A percentile compares a stretch with the other conserved stretches of the same genome.
These are phyloP conservation scores for Naganishia friedmannii DNA, from an alignment of 768 basidiomycete species.

Conservation along the genomic window DNA sequence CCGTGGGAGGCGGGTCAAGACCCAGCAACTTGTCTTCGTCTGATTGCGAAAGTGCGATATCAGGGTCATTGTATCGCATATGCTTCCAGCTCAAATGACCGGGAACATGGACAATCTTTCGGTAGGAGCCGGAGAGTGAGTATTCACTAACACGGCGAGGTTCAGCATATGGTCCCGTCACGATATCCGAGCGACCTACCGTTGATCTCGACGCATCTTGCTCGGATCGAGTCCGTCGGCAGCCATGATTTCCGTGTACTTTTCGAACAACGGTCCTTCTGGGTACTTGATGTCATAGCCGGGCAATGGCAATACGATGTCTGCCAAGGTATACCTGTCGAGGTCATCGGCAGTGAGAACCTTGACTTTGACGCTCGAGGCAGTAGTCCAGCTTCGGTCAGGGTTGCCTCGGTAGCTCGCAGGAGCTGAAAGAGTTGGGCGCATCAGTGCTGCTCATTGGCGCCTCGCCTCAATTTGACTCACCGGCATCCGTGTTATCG, in stretches of 20 bases:
- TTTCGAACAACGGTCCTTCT: conserved; percentile 77
- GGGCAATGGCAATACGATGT: conserved; percentile 95
- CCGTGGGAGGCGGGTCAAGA: conserved; percentile 39
- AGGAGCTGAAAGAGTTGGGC: conserved; percentile 14
- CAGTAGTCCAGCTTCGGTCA: conserved; percentile 43
- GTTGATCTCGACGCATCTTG: conserved; percentile 84
- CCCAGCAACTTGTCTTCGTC: conserved; percentile 90
- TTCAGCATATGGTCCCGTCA: background rate
- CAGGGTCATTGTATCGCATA: conserved; percentile 86
- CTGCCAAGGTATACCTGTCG: conserved; percentile 79
- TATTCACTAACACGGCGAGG: conserved; percentile 66
- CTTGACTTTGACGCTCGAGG: conserved; percentile 61
- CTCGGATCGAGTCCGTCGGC: conserved; percentile 81
- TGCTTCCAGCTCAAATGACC: conserved; percentile 75
- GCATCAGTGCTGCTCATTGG: too few species aligned
- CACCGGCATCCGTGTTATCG: conserved; percentile 43
- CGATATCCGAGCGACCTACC: conserved; percentile 55
- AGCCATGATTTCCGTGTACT: conserved; percentile 74
- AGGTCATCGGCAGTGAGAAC: conserved; percentile 74
- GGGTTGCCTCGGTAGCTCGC: conserved; percentile 27
- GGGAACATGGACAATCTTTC: conserved; percentile 83
- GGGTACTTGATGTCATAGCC: conserved; percentile 93
- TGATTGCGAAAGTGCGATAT: conserved; percentile 83
- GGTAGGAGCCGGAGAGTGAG: conserved; percentile 86
- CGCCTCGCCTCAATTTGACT: background rate